Evolutionary conservation across 176 grass and related monocot species (phyloP), one percentile per base, ranked within the genome.

Genomic region (Aegilops speltoides): DNA sequence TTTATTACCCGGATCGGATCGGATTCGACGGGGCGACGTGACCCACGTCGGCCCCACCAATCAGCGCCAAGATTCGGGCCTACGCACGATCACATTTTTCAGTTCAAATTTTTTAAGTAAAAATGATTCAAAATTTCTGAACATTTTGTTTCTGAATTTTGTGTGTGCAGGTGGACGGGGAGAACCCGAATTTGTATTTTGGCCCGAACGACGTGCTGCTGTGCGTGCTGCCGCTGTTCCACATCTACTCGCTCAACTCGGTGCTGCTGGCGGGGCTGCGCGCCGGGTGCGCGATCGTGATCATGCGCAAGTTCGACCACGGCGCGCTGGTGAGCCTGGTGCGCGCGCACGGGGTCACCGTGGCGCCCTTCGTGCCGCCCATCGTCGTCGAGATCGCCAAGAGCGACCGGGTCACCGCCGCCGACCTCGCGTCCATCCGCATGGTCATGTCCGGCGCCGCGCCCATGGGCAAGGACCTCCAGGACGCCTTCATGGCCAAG

Each of bases 241-340:
- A 98, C 86, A 98, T 98, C 89, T 98, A 98, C 93, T 98, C 93
- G 52, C 89, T 98, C 43, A 98, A 98, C 86, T 95, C 96, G 31
- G 91, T 98, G 85, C 89, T 98, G 45, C 93, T 98, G 13, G 94
- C 93, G 4, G 93, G 87, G 20, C 89, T 98, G 4, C 83, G 96
- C 7, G 93, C 90, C 16, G 96, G 96, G 0, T 87, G 86, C 59
- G 88, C 93, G 34, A 92, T 98, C 46, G 77, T 98, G 69, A 88
- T 89, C 66, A 87, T 98, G 96, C 92, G 87, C 85, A 95, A 92
- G 86, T 98, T 98, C 82, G 96, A 98, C 20, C 64, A 91, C 36
- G 89, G 67, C 45, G 91, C 91, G 80, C 85, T 98, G 89, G 89
- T 95, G 62, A 81, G 89, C 41, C 87, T 98, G 68, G 91, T 93